phyloP scores from a whole-genome alignment of 495 filamentous ascomycete species.

The Symbiotaphrina buchneri region DNA sequence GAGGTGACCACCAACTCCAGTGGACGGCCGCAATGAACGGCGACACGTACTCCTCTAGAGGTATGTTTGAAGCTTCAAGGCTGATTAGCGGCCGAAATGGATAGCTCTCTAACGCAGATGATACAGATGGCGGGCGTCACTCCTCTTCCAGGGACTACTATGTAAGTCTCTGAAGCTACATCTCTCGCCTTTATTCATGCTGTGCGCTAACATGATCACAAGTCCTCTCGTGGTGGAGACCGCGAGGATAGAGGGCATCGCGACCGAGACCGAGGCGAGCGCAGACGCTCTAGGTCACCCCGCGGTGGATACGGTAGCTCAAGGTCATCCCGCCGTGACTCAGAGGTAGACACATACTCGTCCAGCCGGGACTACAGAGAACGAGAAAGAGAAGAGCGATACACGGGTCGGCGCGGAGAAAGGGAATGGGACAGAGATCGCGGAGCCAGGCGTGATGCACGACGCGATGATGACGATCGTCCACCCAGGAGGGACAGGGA shows the following conservation, averaged over 20 bases:
- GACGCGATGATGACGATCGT: constrained; percentile 42
- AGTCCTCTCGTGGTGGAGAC: constrained; percentile 22
- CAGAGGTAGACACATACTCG: constrained; percentile 72
- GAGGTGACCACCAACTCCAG: too few relatives aligned
- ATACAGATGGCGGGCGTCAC: constrained; percentile 39
- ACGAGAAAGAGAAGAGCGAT: constrained; percentile 75
- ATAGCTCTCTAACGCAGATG: constrained; percentile 10
- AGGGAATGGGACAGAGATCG: constrained; percentile 55
- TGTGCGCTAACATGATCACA: constrained; percentile 13
- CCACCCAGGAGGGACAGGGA: constrained; percentile 29
- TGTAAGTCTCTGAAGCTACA: constrained; percentile 20
- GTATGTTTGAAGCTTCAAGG: constrained; percentile 17
- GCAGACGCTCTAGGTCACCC: constrained; percentile 57
- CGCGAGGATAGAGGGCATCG: constrained; percentile 27
- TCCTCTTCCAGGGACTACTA: constrained; percentile 50
- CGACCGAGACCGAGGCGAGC: constrained; percentile 20
- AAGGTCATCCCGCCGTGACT: constrained; percentile 36
- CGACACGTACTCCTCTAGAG: constrained; percentile 65
- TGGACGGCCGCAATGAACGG: constrained; percentile 43
- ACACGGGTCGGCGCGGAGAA: constrained; percentile 39
- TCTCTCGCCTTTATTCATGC: background rate
- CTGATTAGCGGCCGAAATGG: constrained; percentile 7
- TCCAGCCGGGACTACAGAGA: constrained; percentile 78
- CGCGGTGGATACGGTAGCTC: constrained; percentile 26
- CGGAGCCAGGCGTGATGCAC: constrained; percentile 26